These are phyloP conservation scores for Colletotrichum zoysiae DNA, from an alignment of 2,329 filamentous ascomycete genomes.

Conservation along the genomic window DNA sequence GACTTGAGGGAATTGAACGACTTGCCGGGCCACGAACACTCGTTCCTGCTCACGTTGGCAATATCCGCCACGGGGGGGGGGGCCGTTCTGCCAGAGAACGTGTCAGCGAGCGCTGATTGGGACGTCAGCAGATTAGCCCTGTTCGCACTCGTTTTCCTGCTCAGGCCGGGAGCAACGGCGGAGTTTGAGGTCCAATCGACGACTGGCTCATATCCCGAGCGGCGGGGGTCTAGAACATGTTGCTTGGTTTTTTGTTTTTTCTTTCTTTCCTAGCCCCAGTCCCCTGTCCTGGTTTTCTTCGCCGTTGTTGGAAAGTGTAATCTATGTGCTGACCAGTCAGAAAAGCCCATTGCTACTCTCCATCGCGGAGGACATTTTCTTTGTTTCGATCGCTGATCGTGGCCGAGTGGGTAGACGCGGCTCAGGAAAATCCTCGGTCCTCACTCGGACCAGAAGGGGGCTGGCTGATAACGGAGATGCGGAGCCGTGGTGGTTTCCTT, in stretches of 20 bases:
- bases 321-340: conserved; percentile 8
- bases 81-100: background rate
- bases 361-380: conserved; percentile 3
- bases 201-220: conserved; percentile 21
- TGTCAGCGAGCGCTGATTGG: conserved; percentile 1
- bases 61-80: background rate
- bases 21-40: conserved; percentile 1
- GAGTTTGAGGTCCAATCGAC: conserved; percentile 20
- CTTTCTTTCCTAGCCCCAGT: background rate
- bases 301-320: background rate
- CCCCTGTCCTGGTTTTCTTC: background rate
- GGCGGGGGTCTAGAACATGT: conserved; percentile 25
- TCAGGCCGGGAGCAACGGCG: background rate
- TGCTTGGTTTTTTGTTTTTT: background rate
- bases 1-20: background rate
- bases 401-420: conserved; percentile 29
- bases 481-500: background rate
- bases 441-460: background rate
- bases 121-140: conserved; percentile 5
- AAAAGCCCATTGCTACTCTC: background rate
- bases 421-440: background rate
- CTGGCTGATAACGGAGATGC: background rate
- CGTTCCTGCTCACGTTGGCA: background rate
- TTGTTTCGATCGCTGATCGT: conserved; percentile 21
- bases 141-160: background rate